These are phyloP conservation scores for Microcos paniculata DNA, from an alignment of 345 rosid species.

Conservation along the genomic window DNA sequence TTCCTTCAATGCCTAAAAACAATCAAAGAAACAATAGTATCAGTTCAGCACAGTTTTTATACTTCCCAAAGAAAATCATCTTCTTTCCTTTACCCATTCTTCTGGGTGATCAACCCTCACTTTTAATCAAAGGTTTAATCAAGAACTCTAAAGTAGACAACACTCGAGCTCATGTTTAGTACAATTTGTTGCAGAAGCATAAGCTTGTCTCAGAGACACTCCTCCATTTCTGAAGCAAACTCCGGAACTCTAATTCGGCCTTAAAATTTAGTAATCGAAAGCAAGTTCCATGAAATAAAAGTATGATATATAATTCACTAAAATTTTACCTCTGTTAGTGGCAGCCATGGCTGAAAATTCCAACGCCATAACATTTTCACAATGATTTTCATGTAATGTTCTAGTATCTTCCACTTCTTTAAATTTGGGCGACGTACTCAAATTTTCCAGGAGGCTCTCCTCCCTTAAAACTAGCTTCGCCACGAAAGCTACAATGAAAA, in stretches of 20 bases:
- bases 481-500: slow-evolving; percentile 49
- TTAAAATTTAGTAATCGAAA: not conserved
- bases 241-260: not conserved
- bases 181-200: not conserved
- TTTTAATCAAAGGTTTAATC: not conserved
- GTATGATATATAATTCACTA: not conserved
- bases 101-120: not conserved
- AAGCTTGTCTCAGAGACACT: not conserved
- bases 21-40: slow-evolving; percentile 6
- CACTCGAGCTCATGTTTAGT: not conserved
- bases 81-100: not conserved
- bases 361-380: slow-evolving; percentile 15
- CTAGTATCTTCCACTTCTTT: slow-evolving; percentile 24
- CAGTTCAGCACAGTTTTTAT: slow-evolving; percentile 4
- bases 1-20: slow-evolving; percentile 29
- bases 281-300: not conserved
- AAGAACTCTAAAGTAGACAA: not conserved
- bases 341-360: slow-evolving; percentile 18
- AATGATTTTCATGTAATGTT: slow-evolving; percentile 19
- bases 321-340: slow-evolving; percentile 30
- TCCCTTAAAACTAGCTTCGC: slow-evolving; percentile 49
- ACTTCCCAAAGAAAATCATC: not conserved
- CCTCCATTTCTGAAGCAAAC: not conserved
- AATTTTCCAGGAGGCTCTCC: slow-evolving; percentile 32
- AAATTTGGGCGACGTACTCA: slow-evolving; percentile 38